Evolutionary conservation across 2,329 filamentous ascomycete species (phyloP).

Genomic region (Colletotrichum costaricense): DNA sequence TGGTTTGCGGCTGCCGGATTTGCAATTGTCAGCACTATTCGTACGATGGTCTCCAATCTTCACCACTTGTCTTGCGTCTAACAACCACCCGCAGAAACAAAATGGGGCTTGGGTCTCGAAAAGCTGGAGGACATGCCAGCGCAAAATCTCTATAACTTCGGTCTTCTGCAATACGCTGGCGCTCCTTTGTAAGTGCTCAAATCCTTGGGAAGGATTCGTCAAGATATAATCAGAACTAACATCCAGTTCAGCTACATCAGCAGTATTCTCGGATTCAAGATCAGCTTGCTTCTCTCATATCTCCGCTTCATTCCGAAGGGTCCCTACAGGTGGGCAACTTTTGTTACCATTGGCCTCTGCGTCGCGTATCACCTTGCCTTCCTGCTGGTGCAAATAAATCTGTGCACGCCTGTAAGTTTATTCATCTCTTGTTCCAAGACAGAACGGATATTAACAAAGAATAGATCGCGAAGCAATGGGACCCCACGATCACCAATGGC

Average conservation of each 20-base stretch:
- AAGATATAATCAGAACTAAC: background rate
- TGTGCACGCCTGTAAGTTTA: conserved; percentile 47
- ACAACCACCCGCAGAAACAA: conserved; percentile 49
- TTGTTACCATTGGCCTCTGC: conserved; percentile 47
- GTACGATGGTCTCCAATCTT: conserved; percentile 40
- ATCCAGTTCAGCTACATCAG: conserved; percentile 48
- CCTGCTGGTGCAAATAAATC: conserved; percentile 47
- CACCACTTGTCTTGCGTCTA: background rate
- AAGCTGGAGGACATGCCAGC: conserved; percentile 49
- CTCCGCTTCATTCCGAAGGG: conserved; percentile 56
- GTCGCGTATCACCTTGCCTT: conserved; percentile 53
- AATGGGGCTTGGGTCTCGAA: conserved; percentile 54
- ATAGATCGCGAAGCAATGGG: conserved; percentile 53
- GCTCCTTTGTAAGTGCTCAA: conserved; percentile 50
- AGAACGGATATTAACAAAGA: background rate
- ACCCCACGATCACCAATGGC: conserved; percentile 47
- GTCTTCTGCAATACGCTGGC: conserved; percentile 53
- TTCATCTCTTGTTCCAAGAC: background rate
- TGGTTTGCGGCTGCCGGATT: conserved; percentile 49
- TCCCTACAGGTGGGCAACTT: conserved; percentile 46
- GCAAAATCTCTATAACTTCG: conserved; percentile 52
- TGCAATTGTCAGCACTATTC: conserved; percentile 47
- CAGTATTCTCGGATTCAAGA: conserved; percentile 58
- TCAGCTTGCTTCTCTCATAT: conserved; percentile 56
- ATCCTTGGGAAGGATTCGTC: rapidly evolving